Base-by-base conservation (phyloP, 2,329 filamentous ascomycete species). In the Exophiala oligosperma region DNA sequence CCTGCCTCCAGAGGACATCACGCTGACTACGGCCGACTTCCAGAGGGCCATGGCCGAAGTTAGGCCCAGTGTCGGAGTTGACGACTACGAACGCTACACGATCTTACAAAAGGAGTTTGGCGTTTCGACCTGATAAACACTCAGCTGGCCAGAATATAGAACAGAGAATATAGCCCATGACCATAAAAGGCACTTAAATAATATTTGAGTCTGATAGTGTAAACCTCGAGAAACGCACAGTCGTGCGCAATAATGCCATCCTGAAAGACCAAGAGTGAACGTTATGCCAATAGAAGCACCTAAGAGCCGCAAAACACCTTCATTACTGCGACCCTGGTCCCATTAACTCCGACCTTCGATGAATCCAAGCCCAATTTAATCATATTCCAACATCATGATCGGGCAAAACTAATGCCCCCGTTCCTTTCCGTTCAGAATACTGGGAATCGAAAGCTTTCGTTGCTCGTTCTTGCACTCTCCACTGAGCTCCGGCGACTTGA, bases 61-160 rank as follows among this genome's bases (percentile, higher is more conserved):
- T 21, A 56, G 58, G 29, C 54, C 58, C 4, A 67, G 65, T 60
- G 65, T 67, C 3, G 83, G 81, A 71, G 83, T 85, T n/a, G 77
- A 79, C 12, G 81, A 85, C 67, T 73, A 84, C 62, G 76, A 73
- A 66, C 81, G 79, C 67, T 88, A 86, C 69, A 79, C 84, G 63
- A 74, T 72, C 58, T 63, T 87, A 62, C 77, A 76, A 67, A 73
- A 77, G 63, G 74, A 78, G 56, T 82, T 81, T 75, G 73, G 75
- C 48, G 71, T 61, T 43, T 43, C 40, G 38, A 48, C 26, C 35
- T 57, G 47, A 61, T 44, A 12, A 17, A 21, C 40, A n/a, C 29
- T 44, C 21, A 17, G 38, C 29, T 35, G 8, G 32, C 32, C 4
- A 9, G 4, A 35, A 35, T 35, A 6, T 35, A 35, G 4, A 35